Base-by-base conservation (phyloP, 192 early-diverging fungal species). In the Paraglomus occultum region DNA sequence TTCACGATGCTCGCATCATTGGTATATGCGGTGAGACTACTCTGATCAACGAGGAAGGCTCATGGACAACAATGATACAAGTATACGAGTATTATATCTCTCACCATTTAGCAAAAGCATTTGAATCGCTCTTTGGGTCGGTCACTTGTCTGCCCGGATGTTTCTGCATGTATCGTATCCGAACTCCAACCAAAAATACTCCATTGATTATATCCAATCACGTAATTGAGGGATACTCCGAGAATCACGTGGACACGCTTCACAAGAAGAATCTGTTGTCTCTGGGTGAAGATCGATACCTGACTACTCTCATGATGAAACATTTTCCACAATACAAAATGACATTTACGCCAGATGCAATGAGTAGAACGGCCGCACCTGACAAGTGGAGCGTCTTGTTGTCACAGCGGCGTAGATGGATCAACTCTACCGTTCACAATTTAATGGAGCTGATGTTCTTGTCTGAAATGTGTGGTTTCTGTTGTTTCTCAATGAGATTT, bases 391-490 rank as follows among this genome's bases (percentile, higher is more conserved):
- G 81, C 1, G 83, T 99, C 8, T 78, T 99, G 51, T 75, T 97
- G 10, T 98, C 96, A 8, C 97, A 99, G 80, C 84, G 96, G 31
- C 91, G 96, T 72, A 90, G 96, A 20, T 98, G 96, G 96, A 98
- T 98, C 80, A 98, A 98, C 80, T 97, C 95, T 10, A 98, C 96
- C 0, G 90, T 98, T 31, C 96, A 98, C 80, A 98, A 98, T 73
- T 76, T 97, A 71, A 80, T 93, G 49, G 96, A 98, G 81, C 82
- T 98, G 17, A 74, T 95, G 46, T 85, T 89, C 67, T 71, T 97
- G 20, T 85, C 88, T 2, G 87, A 96, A 71, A 85, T 98, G 78
- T 98, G 96, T 71, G 95, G 95, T 14, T 93, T 94, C 78, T 96
- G 93, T 81, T 98, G 93, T 79, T 94, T 98, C 79, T 96, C 95